Base-by-base conservation (phyloP, 2,329 filamentous ascomycete genomes). In the Pyricularia pennisetigena region DNA sequence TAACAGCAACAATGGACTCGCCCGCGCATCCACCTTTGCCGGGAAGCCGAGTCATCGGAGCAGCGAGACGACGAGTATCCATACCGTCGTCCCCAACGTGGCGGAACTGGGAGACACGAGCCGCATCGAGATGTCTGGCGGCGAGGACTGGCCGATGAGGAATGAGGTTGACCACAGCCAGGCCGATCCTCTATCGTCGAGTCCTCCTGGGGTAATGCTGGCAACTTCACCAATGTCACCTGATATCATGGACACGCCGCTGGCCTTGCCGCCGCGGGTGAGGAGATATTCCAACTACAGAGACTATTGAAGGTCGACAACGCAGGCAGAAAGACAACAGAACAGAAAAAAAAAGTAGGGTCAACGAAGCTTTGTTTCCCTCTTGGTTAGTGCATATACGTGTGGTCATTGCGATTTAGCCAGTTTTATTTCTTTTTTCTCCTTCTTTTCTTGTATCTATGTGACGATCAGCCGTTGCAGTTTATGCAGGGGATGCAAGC, bases 61-160 rank as follows among this genome's bases (percentile, higher is more conserved):
- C 32, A 26, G 30, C 6, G 24, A 24, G 32, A 23, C 64, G 32
- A 41, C 64, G 8, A 41, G 23, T 26, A 41, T 30, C 8, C 32
- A 65, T 14, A 59, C 24, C n/a, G 16, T 32, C 26, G 49, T 61
- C 16, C 30, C 26, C 26, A 32, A 64, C 23, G 62, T 64, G 23
- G 23, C 30, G 28, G 65, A 67, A 28, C 28, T 67, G 24, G 65
- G 26, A 9, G 65, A 61, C 20, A 67, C 65, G 3, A 54, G 65
- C 65, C 65, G 41, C n/a, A 8, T 32, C 20, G 65, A 67, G 49
- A 61, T 67, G 65, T 16, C 41, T 30, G 65, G 41, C 35, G 65
- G n/a, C 16, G 65, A 49, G 23, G 64, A 14, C 64, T 28, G 23
- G 9, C n/a, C 32, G 35, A 20, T 49, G 64, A 28, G 30, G 32